Base-by-base conservation (phyloP, 164 flowering plant species). In the Dillenia turbinata region DNA sequence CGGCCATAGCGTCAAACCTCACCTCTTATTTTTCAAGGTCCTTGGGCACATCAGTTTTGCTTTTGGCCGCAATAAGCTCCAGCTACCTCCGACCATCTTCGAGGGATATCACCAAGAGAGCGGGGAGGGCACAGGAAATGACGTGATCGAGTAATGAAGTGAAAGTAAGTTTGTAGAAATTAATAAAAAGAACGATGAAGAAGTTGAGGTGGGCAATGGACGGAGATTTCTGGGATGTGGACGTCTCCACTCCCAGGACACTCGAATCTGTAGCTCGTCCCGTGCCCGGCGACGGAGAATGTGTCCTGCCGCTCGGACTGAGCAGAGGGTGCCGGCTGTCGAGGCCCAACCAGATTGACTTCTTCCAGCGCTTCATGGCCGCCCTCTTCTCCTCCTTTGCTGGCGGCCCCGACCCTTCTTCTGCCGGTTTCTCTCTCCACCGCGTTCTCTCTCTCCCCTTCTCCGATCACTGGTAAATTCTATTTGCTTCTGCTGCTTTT, bases 151-250 rank as follows among this genome's bases (percentile, higher is more conserved):
- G n/a, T n/a, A n/a, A 19, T 19, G 22, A 19, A 19, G 22, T 19
- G 22, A 19, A 19, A 19, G 22, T 19, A 19, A 19, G 22, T 19
- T 19, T 19, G 22, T 19, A 19, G 22, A 19, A 19, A 19, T 19
- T 19, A 19, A 19, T 1, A 19, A 19, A 13, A 60, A 64, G 17
- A 49, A 48, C 5, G 52, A 88, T 92, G 96, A 88, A 78, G 84
- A 86, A 84, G 80, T 78, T 92, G 48, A 72, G 93, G 77, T 90
- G 96, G 98, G 88, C 69, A 43, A 84, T 68, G 85, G 98, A 92
- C 59, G 85, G 85, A 12, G 91, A 72, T 3, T 74, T 77, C 53
- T 90, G 96, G 96, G 98, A 92, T 48, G 68, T 86, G 52, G 98
- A 92, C 78, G 51, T 77, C 68, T 85, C 98, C 16, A 90, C 96